These are phyloP conservation scores for Agastache rugosa DNA, from an alignment of 257 asterid genomes.

Conservation along the genomic window DNA sequence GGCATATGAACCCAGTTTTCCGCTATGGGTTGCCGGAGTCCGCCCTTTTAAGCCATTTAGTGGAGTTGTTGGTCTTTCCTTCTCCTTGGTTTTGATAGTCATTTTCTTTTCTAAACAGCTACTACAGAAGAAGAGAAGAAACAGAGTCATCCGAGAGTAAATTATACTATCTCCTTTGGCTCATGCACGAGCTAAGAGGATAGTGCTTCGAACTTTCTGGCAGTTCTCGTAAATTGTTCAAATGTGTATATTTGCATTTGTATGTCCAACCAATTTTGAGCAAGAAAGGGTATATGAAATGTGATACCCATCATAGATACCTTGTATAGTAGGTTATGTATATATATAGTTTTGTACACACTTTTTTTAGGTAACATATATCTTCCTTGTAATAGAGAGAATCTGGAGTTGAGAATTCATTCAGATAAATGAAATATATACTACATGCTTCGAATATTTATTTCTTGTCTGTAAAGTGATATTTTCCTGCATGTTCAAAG, in stretches of 20 bases:
- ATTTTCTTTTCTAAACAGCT: conserved; percentile 62
- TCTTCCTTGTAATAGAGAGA: background rate
- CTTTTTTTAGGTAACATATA: background rate
- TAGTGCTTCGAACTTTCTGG: background rate
- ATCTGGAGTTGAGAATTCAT: background rate
- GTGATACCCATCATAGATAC: conserved; percentile 30
- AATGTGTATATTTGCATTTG: conserved; percentile 16
- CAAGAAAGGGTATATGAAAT: conserved; percentile 26
- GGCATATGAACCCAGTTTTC: conserved; percentile 53
- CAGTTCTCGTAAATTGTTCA: background rate
- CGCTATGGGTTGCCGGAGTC: conserved; percentile 71
- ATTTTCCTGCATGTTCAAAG: background rate
- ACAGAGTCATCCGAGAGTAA: conserved; percentile 48
- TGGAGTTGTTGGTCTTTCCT: conserved; percentile 78
- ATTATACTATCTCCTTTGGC: conserved; percentile 2
- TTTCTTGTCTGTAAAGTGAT: background rate
- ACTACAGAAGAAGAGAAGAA: conserved; percentile 34
- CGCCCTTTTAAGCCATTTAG: conserved; percentile 82
- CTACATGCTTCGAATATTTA: background rate
- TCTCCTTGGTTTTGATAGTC: conserved; percentile 59
- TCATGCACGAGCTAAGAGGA: conserved; percentile 19
- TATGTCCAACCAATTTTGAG: conserved; percentile 38
- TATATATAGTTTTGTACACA: conserved; percentile 18
- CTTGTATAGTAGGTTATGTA: conserved; percentile 13
- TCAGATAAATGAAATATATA: background rate